A percentile compares a stretch with the other conserved stretches of the same genome.
Evolutionary conservation across 2,329 filamentous ascomycete genomes (phyloP).

Genomic region (Parastagonospora avenae): DNA sequence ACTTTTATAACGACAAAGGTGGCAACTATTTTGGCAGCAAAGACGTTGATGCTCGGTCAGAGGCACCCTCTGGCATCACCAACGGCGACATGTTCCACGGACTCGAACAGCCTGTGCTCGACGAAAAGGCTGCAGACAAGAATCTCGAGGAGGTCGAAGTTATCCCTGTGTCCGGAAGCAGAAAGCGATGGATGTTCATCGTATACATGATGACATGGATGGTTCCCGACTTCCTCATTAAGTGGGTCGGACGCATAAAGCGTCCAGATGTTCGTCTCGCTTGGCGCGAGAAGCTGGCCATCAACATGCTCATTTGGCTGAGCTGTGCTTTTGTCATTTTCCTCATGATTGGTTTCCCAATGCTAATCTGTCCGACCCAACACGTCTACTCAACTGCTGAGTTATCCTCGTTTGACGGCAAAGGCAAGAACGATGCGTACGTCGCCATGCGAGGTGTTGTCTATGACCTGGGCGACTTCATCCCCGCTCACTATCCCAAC

Average conservation of each 20-base stretch:
- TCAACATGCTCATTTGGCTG: constrained; percentile 97
- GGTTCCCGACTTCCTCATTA: constrained; percentile 82
- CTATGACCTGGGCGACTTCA: constrained; percentile 77
- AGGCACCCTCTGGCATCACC: constrained; percentile 91
- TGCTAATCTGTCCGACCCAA: constrained; percentile 88
- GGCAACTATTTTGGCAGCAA: constrained; percentile 81
- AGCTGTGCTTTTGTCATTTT: constrained; percentile 79
- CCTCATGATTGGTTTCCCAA: constrained; percentile 87
- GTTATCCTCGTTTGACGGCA: constrained; percentile 74
- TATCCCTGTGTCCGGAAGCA: constrained; percentile 73
- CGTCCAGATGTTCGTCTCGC: constrained; percentile 91
- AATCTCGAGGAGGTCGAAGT: constrained; percentile 90
- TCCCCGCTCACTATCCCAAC: constrained; percentile 77
- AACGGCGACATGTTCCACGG: constrained; percentile 97
- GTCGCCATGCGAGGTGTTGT: constrained; percentile 87
- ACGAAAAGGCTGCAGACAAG: constrained; percentile 91
- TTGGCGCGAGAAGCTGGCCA: constrained; percentile 96
- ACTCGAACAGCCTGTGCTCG: constrained; percentile 90
- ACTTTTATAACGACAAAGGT: constrained; percentile 75
- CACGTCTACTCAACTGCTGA: constrained; percentile 83
- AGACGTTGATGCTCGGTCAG: constrained; percentile 83
- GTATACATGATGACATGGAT: constrained; percentile 86
- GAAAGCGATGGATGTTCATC: constrained; percentile 88
- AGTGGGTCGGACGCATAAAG: constrained; percentile 78
- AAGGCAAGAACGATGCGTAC: constrained; percentile 68